A percentile compares a stretch with the other conserved stretches of the same genome.
phyloP scores from a whole-genome alignment of 495 filamentous ascomycete species.

The Xylaria longipes region DNA sequence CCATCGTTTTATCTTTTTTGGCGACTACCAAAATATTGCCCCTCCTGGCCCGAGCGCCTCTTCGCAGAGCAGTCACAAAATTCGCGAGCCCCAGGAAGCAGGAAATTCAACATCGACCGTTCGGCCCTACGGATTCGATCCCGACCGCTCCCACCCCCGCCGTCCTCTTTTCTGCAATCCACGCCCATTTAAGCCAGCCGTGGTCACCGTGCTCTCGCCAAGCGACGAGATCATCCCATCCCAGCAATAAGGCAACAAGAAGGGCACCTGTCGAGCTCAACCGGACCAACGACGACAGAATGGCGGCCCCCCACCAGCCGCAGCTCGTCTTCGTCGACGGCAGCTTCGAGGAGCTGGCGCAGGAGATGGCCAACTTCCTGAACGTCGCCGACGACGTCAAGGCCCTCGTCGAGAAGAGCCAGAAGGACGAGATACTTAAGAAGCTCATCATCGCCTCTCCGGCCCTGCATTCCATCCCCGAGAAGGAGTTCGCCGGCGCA shows the following conservation, averaged over 20 bases:
- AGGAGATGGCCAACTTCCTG: slow-evolving; percentile 87
- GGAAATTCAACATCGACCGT: slow-evolving; percentile 25
- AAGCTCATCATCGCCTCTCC: slow-evolving; percentile 79
- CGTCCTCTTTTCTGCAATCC: slow-evolving; percentile 13
- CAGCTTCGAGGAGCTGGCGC: slow-evolving; percentile 82
- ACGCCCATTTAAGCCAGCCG: not conserved
- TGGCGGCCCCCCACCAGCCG: slow-evolving; percentile 36
- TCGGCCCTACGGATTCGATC: slow-evolving; percentile 28
- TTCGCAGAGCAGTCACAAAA: slow-evolving; percentile 27
- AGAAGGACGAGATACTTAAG: slow-evolving; percentile 87
- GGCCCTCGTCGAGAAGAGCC: slow-evolving; percentile 70
- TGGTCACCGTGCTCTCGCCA: slow-evolving; percentile 7
- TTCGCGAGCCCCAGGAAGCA: slow-evolving; percentile 16
- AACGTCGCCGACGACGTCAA: slow-evolving; percentile 72
- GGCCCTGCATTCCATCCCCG: slow-evolving; percentile 78
- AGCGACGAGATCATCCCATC: slow-evolving; percentile 1
- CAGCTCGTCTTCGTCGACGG: slow-evolving; percentile 84
- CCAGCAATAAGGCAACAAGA: not conserved
- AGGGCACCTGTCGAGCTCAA: slow-evolving; percentile 1
- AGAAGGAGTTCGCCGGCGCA: slow-evolving; percentile 93
- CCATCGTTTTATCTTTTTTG: slow-evolving; percentile 9
- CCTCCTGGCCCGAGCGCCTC: slow-evolving; percentile 25
- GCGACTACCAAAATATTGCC: slow-evolving; percentile 18
- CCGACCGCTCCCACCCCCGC: slow-evolving; percentile 23
- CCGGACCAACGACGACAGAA: slow-evolving; percentile 15